Conservation (phyloP, 306 rosid species). For the Cajanus cajan region DNA sequence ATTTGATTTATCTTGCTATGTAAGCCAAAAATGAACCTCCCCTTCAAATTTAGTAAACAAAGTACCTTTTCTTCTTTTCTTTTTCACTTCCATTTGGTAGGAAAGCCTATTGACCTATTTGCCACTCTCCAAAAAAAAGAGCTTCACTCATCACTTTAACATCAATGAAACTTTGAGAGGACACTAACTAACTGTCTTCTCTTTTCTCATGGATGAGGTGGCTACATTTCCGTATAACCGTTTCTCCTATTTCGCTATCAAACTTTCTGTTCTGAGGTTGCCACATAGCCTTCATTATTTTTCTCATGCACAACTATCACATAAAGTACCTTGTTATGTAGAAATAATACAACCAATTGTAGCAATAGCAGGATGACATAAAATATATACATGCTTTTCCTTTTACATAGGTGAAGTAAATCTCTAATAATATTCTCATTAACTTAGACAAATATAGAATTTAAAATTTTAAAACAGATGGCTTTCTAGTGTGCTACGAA, state of each 20-base stretch:
- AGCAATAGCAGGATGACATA: not conserved
- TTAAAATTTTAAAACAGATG: not conserved
- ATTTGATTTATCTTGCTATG: slow-evolving; percentile 75
- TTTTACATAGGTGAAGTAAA: no score
- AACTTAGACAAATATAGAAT: not conserved
- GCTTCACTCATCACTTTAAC: slow-evolving; percentile 44
- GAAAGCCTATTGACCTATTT: slow-evolving; percentile 41
- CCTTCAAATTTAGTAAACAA: slow-evolving; percentile 37
- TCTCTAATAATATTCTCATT: not conserved
- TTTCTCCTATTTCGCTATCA: slow-evolving; percentile 31
- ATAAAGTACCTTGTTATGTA: slow-evolving; percentile 17
- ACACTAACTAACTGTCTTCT: slow-evolving; percentile 62
- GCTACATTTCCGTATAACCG: slow-evolving; percentile 23
- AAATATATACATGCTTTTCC: no score
- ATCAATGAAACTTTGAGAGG: slow-evolving; percentile 66
- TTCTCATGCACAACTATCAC: slow-evolving; percentile 16
- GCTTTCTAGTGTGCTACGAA: not conserved
- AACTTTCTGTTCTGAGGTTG: slow-evolving; percentile 30
- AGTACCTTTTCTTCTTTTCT: slow-evolving; percentile 3
- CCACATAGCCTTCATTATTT: slow-evolving; percentile 13
- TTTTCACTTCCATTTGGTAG: slow-evolving; percentile 48
- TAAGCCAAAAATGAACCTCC: slow-evolving; percentile 54
- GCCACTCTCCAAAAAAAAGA: slow-evolving; percentile 37
- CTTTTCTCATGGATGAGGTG: slow-evolving; percentile 38
- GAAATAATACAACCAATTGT: slow-evolving; percentile 5